These are phyloP conservation scores for Colletotrichum musicola DNA, from an alignment of 2,329 filamentous ascomycete genomes.

Conservation along the genomic window DNA sequence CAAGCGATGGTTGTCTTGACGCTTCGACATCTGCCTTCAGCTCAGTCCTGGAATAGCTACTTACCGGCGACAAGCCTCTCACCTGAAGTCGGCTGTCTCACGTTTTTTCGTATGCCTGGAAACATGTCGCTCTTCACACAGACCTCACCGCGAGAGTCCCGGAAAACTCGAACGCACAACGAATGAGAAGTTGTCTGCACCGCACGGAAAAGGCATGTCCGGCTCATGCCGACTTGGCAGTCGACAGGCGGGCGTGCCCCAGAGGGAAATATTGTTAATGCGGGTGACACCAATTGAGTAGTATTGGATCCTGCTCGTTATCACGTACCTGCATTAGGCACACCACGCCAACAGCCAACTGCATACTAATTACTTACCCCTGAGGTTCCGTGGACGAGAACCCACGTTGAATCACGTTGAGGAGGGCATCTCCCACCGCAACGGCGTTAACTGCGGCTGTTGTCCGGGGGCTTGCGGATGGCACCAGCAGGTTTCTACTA, in stretches of 20 bases:
- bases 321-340: constrained; percentile 19
- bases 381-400: neutral
- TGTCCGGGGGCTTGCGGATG: neutral
- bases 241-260: neutral
- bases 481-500: constrained; percentile 6
- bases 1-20: constrained; percentile 12
- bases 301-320: neutral
- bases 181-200: neutral
- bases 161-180: too few relatives aligned
- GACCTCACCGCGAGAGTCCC: neutral
- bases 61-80: neutral
- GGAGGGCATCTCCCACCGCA: neutral
- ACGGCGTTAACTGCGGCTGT: constrained; percentile 9
- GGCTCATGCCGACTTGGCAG: neutral
- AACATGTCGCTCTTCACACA: neutral
- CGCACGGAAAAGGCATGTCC: neutral
- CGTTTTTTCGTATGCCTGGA: neutral
- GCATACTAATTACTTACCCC: neutral
- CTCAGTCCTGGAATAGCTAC: constrained; percentile 19
- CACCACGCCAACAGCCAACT: constrained; percentile 6
- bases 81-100: constrained; percentile 20
- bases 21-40: constrained; percentile 19
- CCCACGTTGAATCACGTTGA: neutral
- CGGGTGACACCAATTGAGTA: too few relatives aligned
- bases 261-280: neutral